These are phyloP conservation scores for Yamadazyma takamatsuzukensis DNA, from an alignment of 805 yeast species.

Conservation along the genomic window DNA sequence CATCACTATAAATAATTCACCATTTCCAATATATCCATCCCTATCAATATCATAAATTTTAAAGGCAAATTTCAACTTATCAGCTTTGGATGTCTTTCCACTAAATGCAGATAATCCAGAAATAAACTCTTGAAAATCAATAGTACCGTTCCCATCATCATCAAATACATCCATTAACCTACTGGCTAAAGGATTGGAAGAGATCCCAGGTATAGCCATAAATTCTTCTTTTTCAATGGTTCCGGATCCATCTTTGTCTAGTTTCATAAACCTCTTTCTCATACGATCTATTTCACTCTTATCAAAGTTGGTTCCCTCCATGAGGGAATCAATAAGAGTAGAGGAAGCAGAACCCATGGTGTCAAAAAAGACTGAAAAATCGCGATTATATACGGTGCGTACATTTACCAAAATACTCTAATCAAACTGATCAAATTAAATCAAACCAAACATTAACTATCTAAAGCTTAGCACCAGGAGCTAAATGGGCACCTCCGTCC, in stretches of 20 bases:
- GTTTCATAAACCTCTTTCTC: slow-evolving; percentile 89
- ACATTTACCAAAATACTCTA: background rate
- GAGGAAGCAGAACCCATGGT: slow-evolving; percentile 62
- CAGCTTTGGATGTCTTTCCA: slow-evolving; percentile 74
- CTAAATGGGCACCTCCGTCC: slow-evolving; percentile 63
- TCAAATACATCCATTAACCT: slow-evolving; percentile 94
- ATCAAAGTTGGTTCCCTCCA: slow-evolving; percentile 83
- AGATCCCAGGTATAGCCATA: slow-evolving; percentile 87
- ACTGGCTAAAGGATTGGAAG: slow-evolving; percentile 83
- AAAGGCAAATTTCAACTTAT: slow-evolving; percentile 84
- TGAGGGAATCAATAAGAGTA: slow-evolving; percentile 59
- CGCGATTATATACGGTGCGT: background rate
- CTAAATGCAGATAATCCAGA: slow-evolving; percentile 84
- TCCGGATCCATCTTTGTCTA: slow-evolving; percentile 91
- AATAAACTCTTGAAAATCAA: slow-evolving; percentile 94
- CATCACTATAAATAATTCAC: slow-evolving; percentile 86
- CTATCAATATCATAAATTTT: slow-evolving; percentile 92
- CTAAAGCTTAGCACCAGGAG: slow-evolving; percentile 15
- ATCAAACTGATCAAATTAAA: no score
- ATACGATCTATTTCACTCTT: slow-evolving; percentile 88
- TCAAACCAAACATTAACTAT: no score
- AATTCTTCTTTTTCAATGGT: slow-evolving; percentile 89
- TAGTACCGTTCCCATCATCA: slow-evolving; percentile 85
- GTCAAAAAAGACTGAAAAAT: no score
- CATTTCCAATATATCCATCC: slow-evolving; percentile 93